Percentiles rank a stretch among this genome's conserved stretches.
Evolutionary conservation across 768 basidiomycete genomes (phyloP).

Genomic region (Neoboletus subvelutipes): DNA sequence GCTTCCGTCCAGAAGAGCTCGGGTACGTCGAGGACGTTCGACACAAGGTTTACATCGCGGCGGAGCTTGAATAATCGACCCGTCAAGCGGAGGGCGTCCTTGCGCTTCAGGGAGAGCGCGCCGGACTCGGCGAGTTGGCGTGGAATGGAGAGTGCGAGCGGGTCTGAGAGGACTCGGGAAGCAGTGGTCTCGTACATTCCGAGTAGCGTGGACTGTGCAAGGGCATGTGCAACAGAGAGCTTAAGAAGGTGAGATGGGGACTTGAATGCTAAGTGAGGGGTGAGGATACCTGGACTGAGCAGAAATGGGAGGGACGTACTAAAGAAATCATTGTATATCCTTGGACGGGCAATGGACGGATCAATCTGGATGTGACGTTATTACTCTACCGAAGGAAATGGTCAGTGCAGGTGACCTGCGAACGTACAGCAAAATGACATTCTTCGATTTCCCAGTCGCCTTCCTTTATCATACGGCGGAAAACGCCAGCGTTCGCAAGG

Average conservation of each 20-base stretch:
- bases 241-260: slow-evolving; percentile 88
- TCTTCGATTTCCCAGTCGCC: slow-evolving; percentile 91
- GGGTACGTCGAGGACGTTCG: slow-evolving; percentile 90
- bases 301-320: slow-evolving; percentile 51
- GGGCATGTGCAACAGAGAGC: slow-evolving; percentile 90
- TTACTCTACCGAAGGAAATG: not conserved
- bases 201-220: slow-evolving; percentile 91
- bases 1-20: slow-evolving; percentile 96
- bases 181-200: slow-evolving; percentile 84
- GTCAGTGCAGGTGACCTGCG: not conserved
- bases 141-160: slow-evolving; percentile 77
- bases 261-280: slow-evolving; percentile 67
- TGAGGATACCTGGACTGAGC: not conserved
- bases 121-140: slow-evolving; percentile 79
- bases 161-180: slow-evolving; percentile 73
- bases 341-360: slow-evolving; percentile 75
- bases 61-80: slow-evolving; percentile 84
- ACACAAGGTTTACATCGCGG: slow-evolving; percentile 87
- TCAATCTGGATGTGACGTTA: slow-evolving; percentile 58
- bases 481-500: slow-evolving; percentile 64
- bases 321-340: slow-evolving; percentile 96
- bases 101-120: slow-evolving; percentile 68
- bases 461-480: slow-evolving; percentile 60
- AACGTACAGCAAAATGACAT: slow-evolving; percentile 77
- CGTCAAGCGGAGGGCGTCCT: slow-evolving; percentile 84